Conservation (phyloP, 108 stramenopile genomes). For the Schizochytrium sp. region DNA sequence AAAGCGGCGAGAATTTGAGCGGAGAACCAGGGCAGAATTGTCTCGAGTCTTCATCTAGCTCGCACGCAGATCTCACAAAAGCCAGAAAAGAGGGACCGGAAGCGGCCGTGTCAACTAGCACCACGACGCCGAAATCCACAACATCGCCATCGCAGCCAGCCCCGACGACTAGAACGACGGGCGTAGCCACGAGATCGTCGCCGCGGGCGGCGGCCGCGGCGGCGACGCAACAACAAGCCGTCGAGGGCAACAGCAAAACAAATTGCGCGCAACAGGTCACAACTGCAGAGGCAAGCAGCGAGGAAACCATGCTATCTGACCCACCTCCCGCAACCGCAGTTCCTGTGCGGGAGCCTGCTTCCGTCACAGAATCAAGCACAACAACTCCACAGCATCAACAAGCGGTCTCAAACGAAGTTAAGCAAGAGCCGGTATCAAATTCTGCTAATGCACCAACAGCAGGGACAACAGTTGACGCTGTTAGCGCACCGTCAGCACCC, state of each 20-base stretch:
- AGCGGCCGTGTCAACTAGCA: background rate
- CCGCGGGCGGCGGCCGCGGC: conserved; percentile 34
- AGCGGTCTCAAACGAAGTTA: background rate
- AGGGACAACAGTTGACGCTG: no score
- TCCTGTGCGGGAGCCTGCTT: conserved; percentile 6
- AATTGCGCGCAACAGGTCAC: background rate
- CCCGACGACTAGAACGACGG: background rate
- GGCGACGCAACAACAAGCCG: background rate
- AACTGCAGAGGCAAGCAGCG: background rate
- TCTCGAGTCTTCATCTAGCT: no score
- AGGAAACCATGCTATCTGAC: background rate
- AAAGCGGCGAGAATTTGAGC: no score
- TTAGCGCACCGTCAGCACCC: no score
- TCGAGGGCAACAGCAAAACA: background rate
- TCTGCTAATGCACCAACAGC: background rate
- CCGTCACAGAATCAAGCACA: background rate
- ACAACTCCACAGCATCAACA: background rate
- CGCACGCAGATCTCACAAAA: no score
- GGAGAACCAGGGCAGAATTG: no score
- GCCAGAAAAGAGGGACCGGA: no score
- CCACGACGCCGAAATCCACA: background rate
- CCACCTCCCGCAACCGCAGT: conserved; percentile 11
- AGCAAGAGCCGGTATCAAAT: no score
- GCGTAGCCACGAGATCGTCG: conserved; percentile 26
- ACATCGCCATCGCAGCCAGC: background rate